Conservation (phyloP, 2,329 filamentous ascomycete species). For the Colletotrichum sp. region DNA sequence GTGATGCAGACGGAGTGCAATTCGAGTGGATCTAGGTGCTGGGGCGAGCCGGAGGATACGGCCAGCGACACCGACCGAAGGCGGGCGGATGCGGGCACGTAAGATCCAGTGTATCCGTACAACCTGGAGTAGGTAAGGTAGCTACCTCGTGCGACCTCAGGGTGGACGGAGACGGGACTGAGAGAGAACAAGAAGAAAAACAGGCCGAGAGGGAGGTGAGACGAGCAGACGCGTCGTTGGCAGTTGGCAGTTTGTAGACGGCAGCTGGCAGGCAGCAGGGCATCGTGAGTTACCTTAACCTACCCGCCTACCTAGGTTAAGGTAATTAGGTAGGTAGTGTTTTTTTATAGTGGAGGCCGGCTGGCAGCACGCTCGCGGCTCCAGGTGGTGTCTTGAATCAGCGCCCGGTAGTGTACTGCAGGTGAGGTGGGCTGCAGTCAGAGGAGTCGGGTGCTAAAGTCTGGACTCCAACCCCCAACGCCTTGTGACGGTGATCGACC, state of each 20-base stretch:
- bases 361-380: not conserved
- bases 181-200: not conserved
- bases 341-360: not conserved
- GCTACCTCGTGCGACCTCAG: not conserved
- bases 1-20: not conserved
- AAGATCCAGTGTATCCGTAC: not conserved
- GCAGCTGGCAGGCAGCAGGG: not conserved
- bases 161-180: not conserved
- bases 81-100: not conserved
- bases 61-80: not conserved
- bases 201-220: not conserved
- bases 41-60: not conserved
- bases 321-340: too few relatives aligned
- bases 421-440: not conserved
- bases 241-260: not conserved
- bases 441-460: not conserved
- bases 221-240: not conserved
- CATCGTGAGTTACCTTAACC: not conserved
- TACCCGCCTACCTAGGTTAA: too few relatives aligned
- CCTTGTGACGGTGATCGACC: not conserved
- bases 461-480: not conserved
- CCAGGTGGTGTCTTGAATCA: not conserved
- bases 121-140: not conserved
- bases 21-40: not conserved
- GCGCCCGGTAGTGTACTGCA: not conserved